Evolutionary conservation across 1,284 basidiomycete species (phyloP), one percentile per base, ranked within the genome.

Genomic region (Stygiomarasmius scandens): DNA sequence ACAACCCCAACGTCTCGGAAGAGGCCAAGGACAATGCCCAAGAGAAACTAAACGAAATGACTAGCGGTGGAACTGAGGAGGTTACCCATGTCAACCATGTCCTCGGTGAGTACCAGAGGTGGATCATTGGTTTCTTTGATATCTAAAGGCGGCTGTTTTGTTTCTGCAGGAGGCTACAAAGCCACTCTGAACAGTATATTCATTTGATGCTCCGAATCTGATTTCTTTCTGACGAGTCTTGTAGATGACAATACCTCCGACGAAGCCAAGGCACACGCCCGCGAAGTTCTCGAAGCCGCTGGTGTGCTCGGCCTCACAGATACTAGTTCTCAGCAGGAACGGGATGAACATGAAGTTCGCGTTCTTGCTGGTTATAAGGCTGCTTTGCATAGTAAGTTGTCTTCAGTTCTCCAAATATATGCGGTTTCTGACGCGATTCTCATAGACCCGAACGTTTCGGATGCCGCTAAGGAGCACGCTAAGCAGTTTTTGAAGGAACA

Each of bases 1-100:
- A 75, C 59, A 84, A 84, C 64, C 82, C 81, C 16, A 74, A 79
- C 56, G 80, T 84, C 44, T 81, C 81, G 3, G 71, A 75, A 0
- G 76, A 77, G 58, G 83, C 83, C 2, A 83, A 81, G 66, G 67
- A 72, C 50, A 72, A 74, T 34, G 83, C 83, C 2, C 67, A 69
- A 41, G 69, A 77, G 48, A 72, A 72, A 16, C 73, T 84, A n/a
- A 71, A 74, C 45, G 61, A 72, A 6, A 73, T 83, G 72, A n/a
- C n/a, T n/a, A 72, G 69, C 14, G 59, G 67, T 45, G 55, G 61
- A 3, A 59, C 53, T 44, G 65, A 71, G 50, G n/a, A 44, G 23
- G 19, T 23, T 16, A 25, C 16, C 19, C 52, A 54, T 29, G 16
- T 19, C 48, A 53, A 59, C 22, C 38, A 70, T 22, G 72, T 75